phyloP scores from a whole-genome alignment of 352 stramenopile species.

The Halophytophthora batemanensis region DNA sequence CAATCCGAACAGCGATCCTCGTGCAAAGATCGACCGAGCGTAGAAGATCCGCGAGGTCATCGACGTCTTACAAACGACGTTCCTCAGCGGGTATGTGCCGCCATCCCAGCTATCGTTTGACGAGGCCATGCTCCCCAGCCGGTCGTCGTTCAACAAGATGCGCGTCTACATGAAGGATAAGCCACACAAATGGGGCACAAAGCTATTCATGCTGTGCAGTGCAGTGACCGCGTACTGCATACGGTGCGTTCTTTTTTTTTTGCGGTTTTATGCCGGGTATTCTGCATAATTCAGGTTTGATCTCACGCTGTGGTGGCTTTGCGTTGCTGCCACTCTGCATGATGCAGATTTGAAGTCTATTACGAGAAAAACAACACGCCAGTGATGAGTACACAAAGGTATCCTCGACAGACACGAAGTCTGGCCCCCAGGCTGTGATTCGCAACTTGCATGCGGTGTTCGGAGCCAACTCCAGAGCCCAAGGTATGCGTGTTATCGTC shows the following conservation, averaged over 20 bases:
- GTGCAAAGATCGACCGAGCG: conserved; percentile 1
- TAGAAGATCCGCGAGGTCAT: conserved; percentile 23
- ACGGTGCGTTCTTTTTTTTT: conserved; percentile 17
- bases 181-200: conserved; percentile 11
- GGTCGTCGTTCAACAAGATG: conserved; percentile 17
- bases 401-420: conserved; percentile 5
- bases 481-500: conserved; percentile 9
- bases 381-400: neutral
- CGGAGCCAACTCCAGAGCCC: neutral
- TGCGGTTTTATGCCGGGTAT: conserved; percentile 2
- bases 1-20: conserved; percentile 11
- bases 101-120: conserved; percentile 15
- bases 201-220: conserved; percentile 18
- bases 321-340: conserved; percentile 6
- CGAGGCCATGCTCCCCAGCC: conserved; percentile 11
- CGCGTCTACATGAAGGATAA: conserved; percentile 16
- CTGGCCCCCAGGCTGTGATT: neutral
- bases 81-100: conserved; percentile 7
- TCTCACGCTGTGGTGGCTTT: neutral
- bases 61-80: conserved; percentile 13
- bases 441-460: conserved; percentile 7
- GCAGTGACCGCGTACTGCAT: conserved; percentile 15
- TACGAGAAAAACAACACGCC: conserved; percentile 3
- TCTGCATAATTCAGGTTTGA: conserved; percentile 9
- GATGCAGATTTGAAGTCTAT: conserved; percentile 15